Conservation (phyloP, 2,329 filamentous ascomycete genomes). For the Fusarium redolens region DNA sequence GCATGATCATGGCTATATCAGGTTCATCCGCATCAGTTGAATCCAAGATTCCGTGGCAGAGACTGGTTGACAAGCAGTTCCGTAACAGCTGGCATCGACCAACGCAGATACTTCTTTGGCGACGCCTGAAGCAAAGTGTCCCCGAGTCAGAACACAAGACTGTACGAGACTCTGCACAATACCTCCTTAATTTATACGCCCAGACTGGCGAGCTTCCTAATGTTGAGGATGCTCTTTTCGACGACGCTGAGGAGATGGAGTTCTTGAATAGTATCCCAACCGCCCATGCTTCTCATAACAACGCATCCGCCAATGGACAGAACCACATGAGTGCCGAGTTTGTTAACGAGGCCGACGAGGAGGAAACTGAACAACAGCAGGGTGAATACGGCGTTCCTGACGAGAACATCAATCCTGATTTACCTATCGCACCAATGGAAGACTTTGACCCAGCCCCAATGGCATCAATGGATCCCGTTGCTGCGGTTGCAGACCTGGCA, state of each 20-base stretch:
- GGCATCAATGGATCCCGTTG: slow-evolving; percentile 28
- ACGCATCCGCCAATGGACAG: not conserved
- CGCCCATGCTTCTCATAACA: slow-evolving; percentile 16
- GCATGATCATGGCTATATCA: slow-evolving; percentile 57
- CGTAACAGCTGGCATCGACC: slow-evolving; percentile 53
- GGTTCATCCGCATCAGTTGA: slow-evolving; percentile 55
- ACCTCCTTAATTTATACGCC: slow-evolving; percentile 51
- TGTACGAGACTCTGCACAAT: slow-evolving; percentile 51
- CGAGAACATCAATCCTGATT: slow-evolving; percentile 41
- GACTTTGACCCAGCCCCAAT: slow-evolving; percentile 19
- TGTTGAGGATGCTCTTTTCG: slow-evolving; percentile 45
- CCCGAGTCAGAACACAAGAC: slow-evolving; percentile 47
- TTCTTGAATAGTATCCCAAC: slow-evolving; percentile 43
- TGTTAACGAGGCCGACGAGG: slow-evolving; percentile 47
- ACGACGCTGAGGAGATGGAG: slow-evolving; percentile 50
- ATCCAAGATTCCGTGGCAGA: slow-evolving; percentile 62
- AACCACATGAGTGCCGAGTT: slow-evolving; percentile 45
- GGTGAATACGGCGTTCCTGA: slow-evolving; percentile 29
- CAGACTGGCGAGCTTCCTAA: slow-evolving; percentile 50
- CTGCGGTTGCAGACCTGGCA: slow-evolving; percentile 10
- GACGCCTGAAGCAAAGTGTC: slow-evolving; percentile 51
- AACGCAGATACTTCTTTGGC: slow-evolving; percentile 55
- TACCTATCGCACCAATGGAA: slow-evolving; percentile 49
- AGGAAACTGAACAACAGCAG: slow-evolving; percentile 28
- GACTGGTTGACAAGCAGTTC: slow-evolving; percentile 55